These are phyloP conservation scores for Grigorovia jiainica DNA, from an alignment of 805 yeast species.

Conservation along the genomic window DNA sequence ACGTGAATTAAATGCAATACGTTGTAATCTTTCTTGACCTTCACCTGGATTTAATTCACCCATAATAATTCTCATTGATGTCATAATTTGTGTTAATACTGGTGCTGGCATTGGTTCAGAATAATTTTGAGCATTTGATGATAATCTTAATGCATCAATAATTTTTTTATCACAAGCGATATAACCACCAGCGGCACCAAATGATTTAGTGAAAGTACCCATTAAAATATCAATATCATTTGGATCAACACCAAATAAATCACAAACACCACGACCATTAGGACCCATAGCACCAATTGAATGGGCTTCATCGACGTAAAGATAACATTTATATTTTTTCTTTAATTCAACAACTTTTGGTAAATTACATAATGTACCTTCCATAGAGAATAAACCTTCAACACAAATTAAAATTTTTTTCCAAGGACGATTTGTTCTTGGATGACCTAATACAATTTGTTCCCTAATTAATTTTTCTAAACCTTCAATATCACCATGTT, in stretches of 20 bases:
- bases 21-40: constrained; percentile 80
- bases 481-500: constrained; percentile 80
- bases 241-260: constrained; percentile 77
- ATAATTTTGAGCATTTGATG: constrained; percentile 62
- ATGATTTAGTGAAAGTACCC: constrained; percentile 97
- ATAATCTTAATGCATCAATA: constrained; percentile 66
- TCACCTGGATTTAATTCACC: constrained; percentile 88
- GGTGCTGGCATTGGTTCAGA: constrained; percentile 89
- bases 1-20: constrained; percentile 93
- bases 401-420: constrained; percentile 74
- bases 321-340: constrained; percentile 76
- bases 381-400: constrained; percentile 90
- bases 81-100: constrained; percentile 75
- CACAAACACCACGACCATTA: constrained; percentile 88
- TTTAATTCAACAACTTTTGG: constrained; percentile 66
- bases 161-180: constrained; percentile 65
- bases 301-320: constrained; percentile 96
- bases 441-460: constrained; percentile 88
- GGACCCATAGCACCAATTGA: constrained; percentile 99
- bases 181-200: constrained; percentile 99
- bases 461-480: constrained; percentile 73
- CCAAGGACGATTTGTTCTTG: constrained; percentile 95
- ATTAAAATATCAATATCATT: constrained; percentile 71
- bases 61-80: constrained; percentile 67
- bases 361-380: constrained; percentile 79